Conservation (phyloP, 495 filamentous ascomycete species). For the Penicillium samsonianum region DNA sequence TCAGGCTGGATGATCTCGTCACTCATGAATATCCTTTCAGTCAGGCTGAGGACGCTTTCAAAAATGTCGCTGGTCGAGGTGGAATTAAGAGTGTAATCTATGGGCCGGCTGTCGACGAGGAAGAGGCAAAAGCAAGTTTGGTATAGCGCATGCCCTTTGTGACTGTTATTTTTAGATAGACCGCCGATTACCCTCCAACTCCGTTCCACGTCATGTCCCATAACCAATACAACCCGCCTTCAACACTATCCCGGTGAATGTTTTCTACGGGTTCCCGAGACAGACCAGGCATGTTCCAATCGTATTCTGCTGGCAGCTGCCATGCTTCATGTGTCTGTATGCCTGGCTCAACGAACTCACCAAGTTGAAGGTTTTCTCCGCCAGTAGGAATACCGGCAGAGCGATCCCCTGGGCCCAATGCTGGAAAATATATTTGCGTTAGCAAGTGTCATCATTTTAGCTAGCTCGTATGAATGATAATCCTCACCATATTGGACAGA, state of each 20-base stretch:
- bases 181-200: neutral
- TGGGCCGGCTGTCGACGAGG: constrained; percentile 28
- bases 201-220: constrained; percentile 35
- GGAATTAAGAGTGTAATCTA: constrained; percentile 39
- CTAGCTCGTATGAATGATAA: neutral
- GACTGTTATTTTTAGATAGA: neutral
- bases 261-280: constrained; percentile 3
- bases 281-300: constrained; percentile 1
- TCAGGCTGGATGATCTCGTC: constrained; percentile 72
- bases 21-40: constrained; percentile 43
- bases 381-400: neutral
- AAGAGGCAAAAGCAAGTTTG: constrained; percentile 17
- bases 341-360: neutral
- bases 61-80: constrained; percentile 21
- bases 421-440: neutral
- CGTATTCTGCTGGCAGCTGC: neutral
- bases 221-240: constrained; percentile 32
- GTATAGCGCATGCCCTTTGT: neutral
- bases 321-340: neutral
- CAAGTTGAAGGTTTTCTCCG: neutral
- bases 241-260: constrained; percentile 8
- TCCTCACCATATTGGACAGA: constrained; percentile 29
- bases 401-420: neutral
- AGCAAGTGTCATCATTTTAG: constrained; percentile 2
- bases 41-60: constrained; percentile 23